Evolutionary conservation across 306 rosid species (phyloP).

Genomic region (Corylus avellana): DNA sequence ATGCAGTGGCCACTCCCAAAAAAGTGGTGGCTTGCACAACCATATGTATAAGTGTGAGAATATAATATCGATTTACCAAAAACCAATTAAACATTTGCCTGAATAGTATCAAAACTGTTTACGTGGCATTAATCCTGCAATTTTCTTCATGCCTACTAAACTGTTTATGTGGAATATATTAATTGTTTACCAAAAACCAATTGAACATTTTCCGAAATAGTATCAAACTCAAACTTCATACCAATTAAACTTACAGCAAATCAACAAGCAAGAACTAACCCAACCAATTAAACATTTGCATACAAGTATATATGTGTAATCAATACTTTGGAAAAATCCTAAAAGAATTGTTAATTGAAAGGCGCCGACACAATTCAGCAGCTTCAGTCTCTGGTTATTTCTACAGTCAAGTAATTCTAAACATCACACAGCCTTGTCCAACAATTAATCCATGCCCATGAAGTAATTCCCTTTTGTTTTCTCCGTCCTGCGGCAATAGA

Average conservation of each 20-base stretch:
- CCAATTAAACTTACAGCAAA: not conserved
- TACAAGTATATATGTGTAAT: not conserved
- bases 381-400: constrained; percentile 8
- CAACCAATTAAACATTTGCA: not conserved
- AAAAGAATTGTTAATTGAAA: not conserved
- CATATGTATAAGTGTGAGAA: too few relatives aligned
- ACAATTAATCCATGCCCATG: constrained; percentile 8
- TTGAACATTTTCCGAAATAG: too few relatives aligned
- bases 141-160: too few relatives aligned
- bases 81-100: too few relatives aligned
- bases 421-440: constrained; percentile 11
- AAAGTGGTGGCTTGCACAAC: too few relatives aligned
- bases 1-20: too few relatives aligned
- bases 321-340: not conserved
- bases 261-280: not conserved
- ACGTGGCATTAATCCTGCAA: too few relatives aligned
- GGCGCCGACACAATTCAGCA: not conserved
- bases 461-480: constrained; percentile 9
- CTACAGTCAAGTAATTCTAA: not conserved
- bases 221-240: not conserved
- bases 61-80: too few relatives aligned
- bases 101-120: too few relatives aligned
- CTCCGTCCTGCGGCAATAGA: constrained; percentile 21
- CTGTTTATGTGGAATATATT: too few relatives aligned
- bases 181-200: too few relatives aligned